Percentiles rank a stretch among this genome's conserved stretches.
Evolutionary conservation across 75 land plant genomes (phyloP).

Genomic region (Pinus taeda): DNA sequence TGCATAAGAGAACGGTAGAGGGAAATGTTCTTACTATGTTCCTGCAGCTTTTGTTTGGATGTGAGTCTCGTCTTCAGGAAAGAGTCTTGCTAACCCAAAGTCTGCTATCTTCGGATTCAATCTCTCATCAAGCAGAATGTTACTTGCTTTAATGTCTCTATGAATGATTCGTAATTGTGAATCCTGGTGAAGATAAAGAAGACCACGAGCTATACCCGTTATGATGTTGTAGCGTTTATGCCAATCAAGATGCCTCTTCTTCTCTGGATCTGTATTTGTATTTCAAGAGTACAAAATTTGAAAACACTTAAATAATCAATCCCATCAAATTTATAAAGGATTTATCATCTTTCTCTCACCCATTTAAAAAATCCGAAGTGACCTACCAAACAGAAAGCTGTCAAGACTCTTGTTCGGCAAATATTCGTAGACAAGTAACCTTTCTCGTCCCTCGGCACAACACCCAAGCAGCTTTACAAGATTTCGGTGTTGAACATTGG

Average conservation of each 20-base stretch:
- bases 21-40: not conserved
- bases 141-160: not conserved
- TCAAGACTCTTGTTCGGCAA: not conserved
- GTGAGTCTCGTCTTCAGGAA: not conserved
- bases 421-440: not conserved
- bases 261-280: not conserved
- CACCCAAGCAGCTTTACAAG: not conserved
- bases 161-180: no score
- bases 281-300: no score
- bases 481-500: not conserved
- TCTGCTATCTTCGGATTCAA: slow-evolving; percentile 13
- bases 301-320: not conserved
- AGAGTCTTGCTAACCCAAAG: slow-evolving; percentile 1
- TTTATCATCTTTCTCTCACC: not conserved
- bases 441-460: not conserved
- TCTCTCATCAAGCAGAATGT: not conserved
- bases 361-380: not conserved
- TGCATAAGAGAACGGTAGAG: no score
- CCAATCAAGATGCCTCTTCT: not conserved
- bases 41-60: not conserved
- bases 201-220: not conserved
- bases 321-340: not conserved
- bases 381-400: not conserved
- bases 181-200: not conserved
- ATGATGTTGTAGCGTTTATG: not conserved